Base-by-base conservation (phyloP, 2,329 filamentous ascomycete genomes). In the Fusarium sp. region DNA sequence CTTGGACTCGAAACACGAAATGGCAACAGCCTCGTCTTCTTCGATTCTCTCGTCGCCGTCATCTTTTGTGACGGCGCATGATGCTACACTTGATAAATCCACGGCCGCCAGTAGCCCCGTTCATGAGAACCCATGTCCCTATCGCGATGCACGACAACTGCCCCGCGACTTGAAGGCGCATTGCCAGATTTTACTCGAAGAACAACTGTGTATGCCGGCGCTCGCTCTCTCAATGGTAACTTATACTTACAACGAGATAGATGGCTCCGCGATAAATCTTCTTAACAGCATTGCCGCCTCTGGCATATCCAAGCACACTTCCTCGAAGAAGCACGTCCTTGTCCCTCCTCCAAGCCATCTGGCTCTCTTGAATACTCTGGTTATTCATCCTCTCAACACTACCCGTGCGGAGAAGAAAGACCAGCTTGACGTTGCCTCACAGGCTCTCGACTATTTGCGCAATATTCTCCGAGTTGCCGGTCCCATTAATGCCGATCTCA, bases 311-410 rank as follows among this genome's bases (percentile, higher is more conserved):
- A 79, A 77, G 72, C 72, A 75, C 47, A 67, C 69, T 9, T 63
- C 72, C 8, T 66, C 62, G 51, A 69, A 61, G 44, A 83, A 82
- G 38, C 85, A 90, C 2, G 88, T 89, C 17, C 89, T 88, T 66
- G 83, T 94, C 24, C 93, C 96, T 3, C 90, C 93, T 6, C 87
- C 92, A 0, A 89, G 90, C 64, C 91, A 96, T 73, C 85, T 98
- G 30, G 91, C 93, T 13, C 85, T 98, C 14, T 88, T 95, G n/a
- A 90, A 88, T 48, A 96, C 94, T 4, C 85, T 98, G n/a, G 83
- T 92, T n/a, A 89, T 96, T 20, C 94, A 98, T 78, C 96, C 96
- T 0, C 84, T 86, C 30, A 90, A 93, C 73, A 98, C 95, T 2
- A 96, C 92, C 7, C 90, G 93, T 56, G 88, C 92, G 8, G 86